These are phyloP conservation scores for Berkeleyomyces rouxiae DNA, from an alignment of 2,329 filamentous ascomycete genomes.

Conservation along the genomic window DNA sequence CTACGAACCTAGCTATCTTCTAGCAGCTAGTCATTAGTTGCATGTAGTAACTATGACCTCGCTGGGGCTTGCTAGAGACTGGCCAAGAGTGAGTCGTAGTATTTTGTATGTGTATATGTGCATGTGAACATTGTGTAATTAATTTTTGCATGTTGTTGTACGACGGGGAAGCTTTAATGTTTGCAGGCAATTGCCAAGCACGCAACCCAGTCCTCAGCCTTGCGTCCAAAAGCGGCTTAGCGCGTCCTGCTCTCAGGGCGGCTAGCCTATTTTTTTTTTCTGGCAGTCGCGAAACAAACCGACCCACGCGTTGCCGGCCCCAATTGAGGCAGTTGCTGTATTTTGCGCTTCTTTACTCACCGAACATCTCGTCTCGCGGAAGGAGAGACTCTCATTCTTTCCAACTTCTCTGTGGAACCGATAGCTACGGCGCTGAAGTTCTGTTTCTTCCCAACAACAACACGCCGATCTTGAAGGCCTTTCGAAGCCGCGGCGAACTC, in stretches of 20 bases:
- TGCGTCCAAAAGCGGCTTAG: constrained; percentile 22
- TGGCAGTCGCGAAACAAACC: constrained; percentile 19
- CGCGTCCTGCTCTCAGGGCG: constrained; percentile 12
- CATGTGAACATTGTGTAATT: background rate
- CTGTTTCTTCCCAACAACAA: background rate
- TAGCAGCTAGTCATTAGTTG: no score
- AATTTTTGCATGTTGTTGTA: background rate
- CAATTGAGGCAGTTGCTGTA: constrained; percentile 16
- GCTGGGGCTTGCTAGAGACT: no score
- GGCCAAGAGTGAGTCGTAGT: no score
- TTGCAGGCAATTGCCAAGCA: background rate
- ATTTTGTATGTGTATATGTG: no score
- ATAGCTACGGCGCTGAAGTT: background rate
- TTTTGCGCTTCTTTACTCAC: background rate
- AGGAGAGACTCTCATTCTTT: background rate
- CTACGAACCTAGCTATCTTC: no score
- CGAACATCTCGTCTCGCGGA: background rate
- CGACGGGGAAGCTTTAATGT: background rate
- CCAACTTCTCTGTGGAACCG: background rate
- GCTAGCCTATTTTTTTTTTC: constrained; percentile 6
- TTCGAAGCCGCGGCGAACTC: no score
- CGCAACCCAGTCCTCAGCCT: constrained; percentile 18
- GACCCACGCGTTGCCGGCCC: constrained; percentile 23
- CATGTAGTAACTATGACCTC: no score
- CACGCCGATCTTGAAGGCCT: no score